phyloP scores from a whole-genome alignment of 345 rosid genomes.

The Abelmoschus esculentus region DNA sequence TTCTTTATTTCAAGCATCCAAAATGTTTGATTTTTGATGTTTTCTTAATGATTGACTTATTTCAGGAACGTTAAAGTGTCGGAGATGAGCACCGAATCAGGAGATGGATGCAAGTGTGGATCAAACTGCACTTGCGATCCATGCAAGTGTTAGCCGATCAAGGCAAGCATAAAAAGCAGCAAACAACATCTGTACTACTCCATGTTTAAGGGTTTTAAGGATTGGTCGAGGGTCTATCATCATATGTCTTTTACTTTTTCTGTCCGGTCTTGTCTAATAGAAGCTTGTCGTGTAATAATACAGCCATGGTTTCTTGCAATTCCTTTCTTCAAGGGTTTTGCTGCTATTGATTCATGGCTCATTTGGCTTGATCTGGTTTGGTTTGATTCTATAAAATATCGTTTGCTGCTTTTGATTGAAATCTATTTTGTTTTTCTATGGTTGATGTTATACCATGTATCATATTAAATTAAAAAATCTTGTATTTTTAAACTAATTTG shows the following conservation, averaged over 20 bases:
- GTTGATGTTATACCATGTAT: no score
- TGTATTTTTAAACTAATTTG: no score
- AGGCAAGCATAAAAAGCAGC: slow-evolving; percentile 12
- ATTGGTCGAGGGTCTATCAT: not conserved
- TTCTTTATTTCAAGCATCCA: not conserved
- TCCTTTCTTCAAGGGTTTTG: not conserved
- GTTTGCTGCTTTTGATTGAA: not conserved
- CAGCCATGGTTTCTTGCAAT: not conserved
- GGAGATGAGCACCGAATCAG: slow-evolving; percentile 34
- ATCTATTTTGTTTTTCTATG: no score
- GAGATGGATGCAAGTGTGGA: slow-evolving; percentile 63
- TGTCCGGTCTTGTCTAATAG: not conserved
- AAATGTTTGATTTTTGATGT: not conserved
- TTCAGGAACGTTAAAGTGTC: slow-evolving; percentile 29
- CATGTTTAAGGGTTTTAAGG: not conserved
- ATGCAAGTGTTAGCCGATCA: slow-evolving; percentile 27
- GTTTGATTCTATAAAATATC: no score
- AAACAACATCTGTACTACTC: not conserved
- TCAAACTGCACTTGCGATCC: slow-evolving; percentile 55
- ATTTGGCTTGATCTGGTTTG: not conserved
- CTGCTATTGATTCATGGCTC: not conserved
- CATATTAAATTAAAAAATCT: no score
- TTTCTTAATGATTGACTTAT: not conserved
- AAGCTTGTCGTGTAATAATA: not conserved
- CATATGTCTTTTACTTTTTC: not conserved